Base-by-base conservation (phyloP, 805 yeast species). In the Wickerhamomyces chaumierensis region DNA sequence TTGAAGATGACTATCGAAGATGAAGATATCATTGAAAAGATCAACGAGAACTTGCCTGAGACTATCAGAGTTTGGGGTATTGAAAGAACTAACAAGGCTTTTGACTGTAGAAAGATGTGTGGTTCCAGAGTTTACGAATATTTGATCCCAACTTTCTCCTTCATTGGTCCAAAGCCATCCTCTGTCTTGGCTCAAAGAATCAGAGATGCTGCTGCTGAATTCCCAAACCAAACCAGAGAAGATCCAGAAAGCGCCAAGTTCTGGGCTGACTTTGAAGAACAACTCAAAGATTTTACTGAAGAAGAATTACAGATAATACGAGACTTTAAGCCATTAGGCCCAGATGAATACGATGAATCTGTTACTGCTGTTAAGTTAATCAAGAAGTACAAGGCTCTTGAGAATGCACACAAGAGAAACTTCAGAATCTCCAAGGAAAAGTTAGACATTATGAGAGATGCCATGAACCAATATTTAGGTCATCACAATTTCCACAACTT, bases 51-150 rank as follows among this genome's bases (percentile, higher is more conserved):
- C 23, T 66, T 92, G 39, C 98, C 98, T 1, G 87, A 73, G 8
- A 88, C 84, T 44, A 85, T 92, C 47, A 70, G 95, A 46, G 71
- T 92, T 12, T 92, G 97, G 97, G 96, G 95, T 17, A 77, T 80
- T 44, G 84, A 79, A 56, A 72, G 97, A 51, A 81, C 84, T 11
- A 88, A 88, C 58, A 84, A 86, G 52, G 75, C 88, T 0, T 92
- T 92, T 59, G 97, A 92, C 58, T 87, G 96, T 61, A 72, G 97
- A 48, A 87, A 85, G 57, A 75, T 87, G 81, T 92, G 98, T 64
- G 80, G 92, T 3, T 86, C 96, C n/a, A 75, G 98, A 57, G 71
- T 94, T 44, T 92, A 92, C 58, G 98, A 92, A 63, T 92, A 92
- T 56, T 62, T 92, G 51, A 69, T 92, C 55, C 98, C 98, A 33